Evolutionary conservation across 2,329 filamentous ascomycete species (phyloP).

Genomic region (Rhytidhysteron rufulum): DNA sequence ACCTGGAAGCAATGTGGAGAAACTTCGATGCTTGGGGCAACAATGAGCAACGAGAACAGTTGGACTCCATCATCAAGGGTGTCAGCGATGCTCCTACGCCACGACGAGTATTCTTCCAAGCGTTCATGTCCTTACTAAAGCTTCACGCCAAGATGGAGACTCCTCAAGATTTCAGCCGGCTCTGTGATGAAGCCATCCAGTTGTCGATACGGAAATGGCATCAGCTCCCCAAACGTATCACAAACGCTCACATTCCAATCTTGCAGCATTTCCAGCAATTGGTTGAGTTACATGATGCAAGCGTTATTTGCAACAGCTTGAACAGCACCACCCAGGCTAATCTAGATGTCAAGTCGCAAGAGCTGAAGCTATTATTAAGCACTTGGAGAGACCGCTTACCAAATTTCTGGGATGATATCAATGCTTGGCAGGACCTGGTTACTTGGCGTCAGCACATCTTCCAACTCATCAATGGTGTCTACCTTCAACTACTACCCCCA

Average conservation of each 20-base stretch:
- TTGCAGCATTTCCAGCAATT: slow-evolving; percentile 97
- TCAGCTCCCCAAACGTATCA: slow-evolving; percentile 89
- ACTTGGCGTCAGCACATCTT: slow-evolving; percentile 99
- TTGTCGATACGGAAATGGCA: slow-evolving; percentile 98
- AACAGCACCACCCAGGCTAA: slow-evolving; percentile 79
- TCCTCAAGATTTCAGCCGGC: slow-evolving; percentile 74
- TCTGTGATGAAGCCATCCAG: slow-evolving; percentile 96
- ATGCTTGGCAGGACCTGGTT: slow-evolving; percentile 98
- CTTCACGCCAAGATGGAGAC: slow-evolving; percentile 85
- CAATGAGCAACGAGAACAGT: slow-evolving; percentile 77
- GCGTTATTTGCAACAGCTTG: slow-evolving; percentile 90
- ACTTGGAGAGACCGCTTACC: slow-evolving; percentile 94
- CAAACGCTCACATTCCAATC: slow-evolving; percentile 90
- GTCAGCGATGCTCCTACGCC: slow-evolving; percentile 97
- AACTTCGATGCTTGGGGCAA: slow-evolving; percentile 94
- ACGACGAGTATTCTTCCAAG: slow-evolving; percentile 91
- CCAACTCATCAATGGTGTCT: slow-evolving; percentile 91
- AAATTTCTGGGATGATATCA: slow-evolving; percentile 99
- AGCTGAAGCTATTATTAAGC: slow-evolving; percentile 87
- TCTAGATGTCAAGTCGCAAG: slow-evolving; percentile 88
- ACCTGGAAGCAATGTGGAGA: slow-evolving; percentile 93
- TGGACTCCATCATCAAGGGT: slow-evolving; percentile 92
- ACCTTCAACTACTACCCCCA: slow-evolving; percentile 77
- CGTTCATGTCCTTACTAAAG: slow-evolving; percentile 95
- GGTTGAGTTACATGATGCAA: slow-evolving; percentile 95